These are phyloP conservation scores for Batrachochytrium dendrobatidis DNA, from an alignment of 371 early-diverging fungal species.

Conservation along the genomic window DNA sequence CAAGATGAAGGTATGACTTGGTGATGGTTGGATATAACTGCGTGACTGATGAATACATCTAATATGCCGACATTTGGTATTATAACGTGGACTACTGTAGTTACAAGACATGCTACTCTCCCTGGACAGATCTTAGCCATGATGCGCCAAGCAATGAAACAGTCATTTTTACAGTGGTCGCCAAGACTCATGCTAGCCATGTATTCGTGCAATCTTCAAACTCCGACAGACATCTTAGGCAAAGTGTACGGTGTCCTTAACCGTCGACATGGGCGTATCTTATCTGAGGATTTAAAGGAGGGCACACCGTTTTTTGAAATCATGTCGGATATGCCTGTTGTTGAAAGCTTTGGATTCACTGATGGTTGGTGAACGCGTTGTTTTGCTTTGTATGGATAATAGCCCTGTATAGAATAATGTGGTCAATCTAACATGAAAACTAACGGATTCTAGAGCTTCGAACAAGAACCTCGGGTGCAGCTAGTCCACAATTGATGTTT, in stretches of 20 bases:
- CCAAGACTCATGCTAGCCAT: slow-evolving; percentile 90
- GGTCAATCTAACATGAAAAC: not conserved
- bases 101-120: slow-evolving; percentile 17
- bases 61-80: not conserved
- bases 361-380: slow-evolving; percentile 54
- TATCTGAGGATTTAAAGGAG: slow-evolving; percentile 90
- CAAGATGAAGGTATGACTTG: slow-evolving; percentile 14
- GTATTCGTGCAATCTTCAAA: slow-evolving; percentile 93
- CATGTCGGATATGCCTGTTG: slow-evolving; percentile 86
- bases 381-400: not conserved
- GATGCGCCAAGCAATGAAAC: slow-evolving; percentile 71
- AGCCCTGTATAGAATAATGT: not conserved
- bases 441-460: slow-evolving; percentile 71
- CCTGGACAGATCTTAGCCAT: slow-evolving; percentile 84
- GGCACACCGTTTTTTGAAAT: slow-evolving; percentile 94
- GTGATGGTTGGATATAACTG: not conserved
- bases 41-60: not conserved
- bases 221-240: slow-evolving; percentile 85
- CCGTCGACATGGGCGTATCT: slow-evolving; percentile 75
- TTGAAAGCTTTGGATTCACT: slow-evolving; percentile 98
- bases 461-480: slow-evolving; percentile 88
- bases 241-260: slow-evolving; percentile 91
- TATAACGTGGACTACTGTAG: no score
- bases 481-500: slow-evolving; percentile 90
- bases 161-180: slow-evolving; percentile 87